Evolutionary conservation across 805 yeast genomes (phyloP).

Genomic region (Candida broadrunensis): DNA sequence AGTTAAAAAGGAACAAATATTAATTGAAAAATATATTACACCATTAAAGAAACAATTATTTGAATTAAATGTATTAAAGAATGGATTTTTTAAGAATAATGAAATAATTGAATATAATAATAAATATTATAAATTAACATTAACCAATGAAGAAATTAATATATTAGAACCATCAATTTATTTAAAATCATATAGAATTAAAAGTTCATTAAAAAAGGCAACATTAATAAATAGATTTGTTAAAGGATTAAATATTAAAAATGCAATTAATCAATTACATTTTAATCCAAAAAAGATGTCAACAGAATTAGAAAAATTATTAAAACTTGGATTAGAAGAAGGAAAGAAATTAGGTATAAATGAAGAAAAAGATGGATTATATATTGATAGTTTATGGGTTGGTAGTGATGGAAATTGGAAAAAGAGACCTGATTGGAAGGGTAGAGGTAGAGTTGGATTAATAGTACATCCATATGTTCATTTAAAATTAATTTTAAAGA

Average conservation of each 20-base stretch:
- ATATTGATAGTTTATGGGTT: slow-evolving; percentile 81
- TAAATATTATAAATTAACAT: slow-evolving; percentile 49
- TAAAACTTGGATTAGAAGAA: slow-evolving; percentile 69
- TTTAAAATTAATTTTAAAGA: slow-evolving; percentile 71
- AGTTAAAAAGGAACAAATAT: slow-evolving; percentile 37
- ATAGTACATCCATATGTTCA: slow-evolving; percentile 76
- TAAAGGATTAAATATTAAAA: slow-evolving; percentile 64
- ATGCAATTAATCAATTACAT: slow-evolving; percentile 90
- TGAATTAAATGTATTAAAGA: slow-evolving; percentile 51
- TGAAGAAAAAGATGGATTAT: slow-evolving; percentile 59
- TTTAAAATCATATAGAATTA: slow-evolving; percentile 74
- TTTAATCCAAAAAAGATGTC: slow-evolving; percentile 79
- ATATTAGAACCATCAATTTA: slow-evolving; percentile 87
- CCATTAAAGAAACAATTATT: slow-evolving; percentile 73
- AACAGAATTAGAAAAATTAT: slow-evolving; percentile 71
- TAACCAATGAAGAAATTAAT: slow-evolving; percentile 65
- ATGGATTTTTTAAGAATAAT: slow-evolving; percentile 69
- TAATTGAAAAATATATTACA: slow-evolving; percentile 56
- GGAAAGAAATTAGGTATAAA: slow-evolving; percentile 59
- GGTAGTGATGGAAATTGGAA: slow-evolving; percentile 82
- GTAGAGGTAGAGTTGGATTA: slow-evolving; percentile 86
- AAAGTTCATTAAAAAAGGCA: slow-evolving; percentile 86
- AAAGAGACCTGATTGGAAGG: slow-evolving; percentile 76
- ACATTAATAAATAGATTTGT: slow-evolving; percentile 75
- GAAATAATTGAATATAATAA: slow-evolving; percentile 45